phyloP scores from a whole-genome alignment of 805 yeast species.

The Kurtzmaniella fragi region DNA sequence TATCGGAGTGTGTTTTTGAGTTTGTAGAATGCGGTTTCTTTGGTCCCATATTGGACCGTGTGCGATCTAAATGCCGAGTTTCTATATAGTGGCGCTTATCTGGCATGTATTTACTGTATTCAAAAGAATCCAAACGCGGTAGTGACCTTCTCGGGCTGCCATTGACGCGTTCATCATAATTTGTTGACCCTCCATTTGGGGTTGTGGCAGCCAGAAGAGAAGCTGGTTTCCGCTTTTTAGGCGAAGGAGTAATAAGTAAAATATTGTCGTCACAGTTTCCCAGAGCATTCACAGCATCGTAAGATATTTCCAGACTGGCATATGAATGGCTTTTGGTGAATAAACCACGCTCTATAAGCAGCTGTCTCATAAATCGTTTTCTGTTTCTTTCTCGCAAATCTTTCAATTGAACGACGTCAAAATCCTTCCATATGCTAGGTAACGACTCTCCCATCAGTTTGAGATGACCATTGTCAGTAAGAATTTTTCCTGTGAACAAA shows the following conservation, averaged over 20 bases:
- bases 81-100: no score
- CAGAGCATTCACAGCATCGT: conserved; percentile 1
- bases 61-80: no score
- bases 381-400: conserved; percentile 7
- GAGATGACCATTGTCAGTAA: conserved; percentile 68
- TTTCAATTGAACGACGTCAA: not conserved
- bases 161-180: not conserved
- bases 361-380: not conserved
- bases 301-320: not conserved
- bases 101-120: no score
- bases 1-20: no score
- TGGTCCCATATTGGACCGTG: no score
- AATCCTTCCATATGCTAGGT: no score
- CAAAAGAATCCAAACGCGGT: no score
- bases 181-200: not conserved
- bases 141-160: no score
- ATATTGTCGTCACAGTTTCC: conserved; percentile 17
- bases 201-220: conserved; percentile 4
- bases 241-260: conserved; percentile 22
- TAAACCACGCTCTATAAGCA: no score
- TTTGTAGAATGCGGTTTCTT: no score
- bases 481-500: conserved; percentile 55
- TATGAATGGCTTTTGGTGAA: not conserved
- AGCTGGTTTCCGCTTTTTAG: conserved; percentile 10
- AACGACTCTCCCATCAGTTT: conserved; percentile 30